A percentile compares a stretch with the other conserved stretches of the same genome.
phyloP scores from a whole-genome alignment of 495 filamentous ascomycete genomes.

The Tuber microsphaerosporum region DNA sequence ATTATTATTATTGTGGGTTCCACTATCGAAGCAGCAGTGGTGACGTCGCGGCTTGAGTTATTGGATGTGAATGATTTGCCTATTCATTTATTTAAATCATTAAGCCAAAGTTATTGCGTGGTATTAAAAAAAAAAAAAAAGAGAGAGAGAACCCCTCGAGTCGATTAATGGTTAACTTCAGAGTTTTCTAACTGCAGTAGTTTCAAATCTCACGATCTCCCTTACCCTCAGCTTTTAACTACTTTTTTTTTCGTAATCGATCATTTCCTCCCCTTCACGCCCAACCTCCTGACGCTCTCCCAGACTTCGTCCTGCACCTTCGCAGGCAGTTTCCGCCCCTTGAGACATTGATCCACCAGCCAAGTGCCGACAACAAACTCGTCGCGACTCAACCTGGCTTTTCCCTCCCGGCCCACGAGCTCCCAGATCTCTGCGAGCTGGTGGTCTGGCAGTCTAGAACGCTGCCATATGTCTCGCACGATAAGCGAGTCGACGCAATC shows the following conservation, averaged over 20 bases:
- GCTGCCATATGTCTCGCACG: slow-evolving; percentile 76
- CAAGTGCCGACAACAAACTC: slow-evolving; percentile 96
- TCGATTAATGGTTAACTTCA: neutral
- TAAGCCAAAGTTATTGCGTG: neutral
- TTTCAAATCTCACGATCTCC: neutral
- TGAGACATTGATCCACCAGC: slow-evolving; percentile 84
- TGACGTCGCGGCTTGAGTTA: neutral
- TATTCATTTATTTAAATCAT: neutral
- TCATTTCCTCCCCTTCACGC: slow-evolving; percentile 39
- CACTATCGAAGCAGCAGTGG: neutral
- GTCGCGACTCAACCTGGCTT: slow-evolving; percentile 59
- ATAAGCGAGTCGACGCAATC: slow-evolving; percentile 70
- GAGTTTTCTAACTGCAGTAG: neutral
- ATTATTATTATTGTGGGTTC: neutral
- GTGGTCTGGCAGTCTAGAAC: slow-evolving; percentile 61
- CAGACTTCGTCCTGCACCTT: slow-evolving; percentile 77
- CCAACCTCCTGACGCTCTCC: slow-evolving; percentile 65
- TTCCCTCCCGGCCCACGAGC: slow-evolving; percentile 61
- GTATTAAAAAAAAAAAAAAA: no score
- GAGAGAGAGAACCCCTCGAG: neutral
- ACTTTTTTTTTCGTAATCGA: neutral
- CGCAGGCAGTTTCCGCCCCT: slow-evolving; percentile 77
- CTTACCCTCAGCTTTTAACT: neutral
- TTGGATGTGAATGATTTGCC: neutral
- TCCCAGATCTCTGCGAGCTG: slow-evolving; percentile 77